Conservation (phyloP, 2,329 filamentous ascomycete genomes). For the Botrytis tulipae region DNA sequence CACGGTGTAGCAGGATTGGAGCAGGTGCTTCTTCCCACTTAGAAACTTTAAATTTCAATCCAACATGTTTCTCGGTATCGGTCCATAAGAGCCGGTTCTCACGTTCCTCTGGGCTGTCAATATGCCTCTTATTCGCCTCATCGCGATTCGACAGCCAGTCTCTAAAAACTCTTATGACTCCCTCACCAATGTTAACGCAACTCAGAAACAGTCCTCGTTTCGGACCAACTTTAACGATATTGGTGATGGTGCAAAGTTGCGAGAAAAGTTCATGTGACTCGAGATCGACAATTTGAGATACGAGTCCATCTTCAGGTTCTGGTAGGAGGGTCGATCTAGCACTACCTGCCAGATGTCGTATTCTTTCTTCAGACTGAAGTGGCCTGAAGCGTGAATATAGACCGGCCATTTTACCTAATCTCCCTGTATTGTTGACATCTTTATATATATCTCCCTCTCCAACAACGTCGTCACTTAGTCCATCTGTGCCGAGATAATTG, state of each 20-base stretch:
- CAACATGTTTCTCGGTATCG: constrained; percentile 60
- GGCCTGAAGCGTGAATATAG: constrained; percentile 73
- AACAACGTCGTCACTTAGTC: constrained; percentile 46
- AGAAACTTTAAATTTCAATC: constrained; percentile 64
- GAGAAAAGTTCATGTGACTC: constrained; percentile 72
- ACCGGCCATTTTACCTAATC: constrained; percentile 49
- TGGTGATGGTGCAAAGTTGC: constrained; percentile 68
- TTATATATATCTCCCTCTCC: constrained; percentile 35
- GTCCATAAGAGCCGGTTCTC: constrained; percentile 64
- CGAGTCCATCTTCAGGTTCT: constrained; percentile 43
- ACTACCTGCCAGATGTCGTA: constrained; percentile 41
- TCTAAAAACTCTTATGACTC: constrained; percentile 69
- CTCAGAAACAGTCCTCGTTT: constrained; percentile 60
- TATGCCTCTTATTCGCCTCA: constrained; percentile 1
- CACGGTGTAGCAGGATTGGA: constrained; percentile 49
- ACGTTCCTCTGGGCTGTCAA: constrained; percentile 29
- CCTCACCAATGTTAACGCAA: constrained; percentile 64
- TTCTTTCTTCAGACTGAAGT: constrained; percentile 52
- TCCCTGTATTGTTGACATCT: constrained; percentile 30
- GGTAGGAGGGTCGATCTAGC: constrained; percentile 31
- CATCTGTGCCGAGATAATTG: constrained; percentile 61
- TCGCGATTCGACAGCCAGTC: constrained; percentile 59
- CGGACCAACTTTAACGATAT: constrained; percentile 65
- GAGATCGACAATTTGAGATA: constrained; percentile 60
- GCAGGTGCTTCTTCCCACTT: constrained; percentile 47